Conservation (phyloP, 805 yeast species). For the Candida tallmaniae region DNA sequence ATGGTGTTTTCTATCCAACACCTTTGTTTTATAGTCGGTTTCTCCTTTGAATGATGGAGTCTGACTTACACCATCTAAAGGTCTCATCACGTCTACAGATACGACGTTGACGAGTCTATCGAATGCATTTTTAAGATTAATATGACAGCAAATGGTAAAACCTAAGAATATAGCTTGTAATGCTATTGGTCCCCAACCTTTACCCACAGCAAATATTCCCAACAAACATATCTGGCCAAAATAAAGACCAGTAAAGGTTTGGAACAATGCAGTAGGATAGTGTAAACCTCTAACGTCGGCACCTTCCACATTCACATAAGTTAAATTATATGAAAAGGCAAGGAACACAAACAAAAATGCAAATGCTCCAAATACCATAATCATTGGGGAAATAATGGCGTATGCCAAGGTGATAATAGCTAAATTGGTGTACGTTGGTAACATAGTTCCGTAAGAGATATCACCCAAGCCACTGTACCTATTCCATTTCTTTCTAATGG, state of each 20-base stretch:
- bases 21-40: slow-evolving; percentile 30
- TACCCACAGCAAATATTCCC: slow-evolving; percentile 84
- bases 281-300: slow-evolving; percentile 76
- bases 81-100: slow-evolving; percentile 72
- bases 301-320: slow-evolving; percentile 63
- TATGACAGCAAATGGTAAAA: slow-evolving; percentile 65
- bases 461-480: slow-evolving; percentile 53
- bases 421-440: slow-evolving; percentile 71
- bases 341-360: slow-evolving; percentile 71
- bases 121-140: slow-evolving; percentile 62
- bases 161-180: slow-evolving; percentile 64
- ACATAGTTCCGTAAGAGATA: slow-evolving; percentile 68
- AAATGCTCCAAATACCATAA: slow-evolving; percentile 65
- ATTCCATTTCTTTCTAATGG: slow-evolving; percentile 63
- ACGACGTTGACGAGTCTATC: slow-evolving; percentile 52
- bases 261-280: slow-evolving; percentile 86
- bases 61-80: slow-evolving; percentile 63
- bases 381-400: slow-evolving; percentile 75
- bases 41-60: slow-evolving; percentile 51
- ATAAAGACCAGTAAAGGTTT: slow-evolving; percentile 83
- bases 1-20: slow-evolving; percentile 16
- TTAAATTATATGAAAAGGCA: slow-evolving; percentile 73
- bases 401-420: slow-evolving; percentile 66
- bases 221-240: slow-evolving; percentile 81
- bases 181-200: slow-evolving; percentile 92